phyloP scores from a whole-genome alignment of 805 yeast genomes.

The Pichia rugopelliculosa region DNA sequence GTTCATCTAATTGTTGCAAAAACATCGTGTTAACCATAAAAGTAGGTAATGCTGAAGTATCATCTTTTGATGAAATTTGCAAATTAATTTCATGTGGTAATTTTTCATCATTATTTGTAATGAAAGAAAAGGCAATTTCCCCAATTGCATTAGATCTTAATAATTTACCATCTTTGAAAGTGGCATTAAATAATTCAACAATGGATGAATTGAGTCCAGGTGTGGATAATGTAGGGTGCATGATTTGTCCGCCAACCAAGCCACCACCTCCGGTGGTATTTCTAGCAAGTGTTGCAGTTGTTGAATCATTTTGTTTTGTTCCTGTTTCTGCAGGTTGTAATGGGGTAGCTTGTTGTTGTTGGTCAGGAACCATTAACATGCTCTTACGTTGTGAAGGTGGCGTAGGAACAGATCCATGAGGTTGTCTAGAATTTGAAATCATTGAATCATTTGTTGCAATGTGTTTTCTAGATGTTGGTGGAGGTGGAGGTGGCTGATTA shows the following conservation, averaged over 20 bases:
- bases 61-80: constrained; percentile 32
- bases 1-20: constrained; percentile 33
- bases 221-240: constrained; percentile 42
- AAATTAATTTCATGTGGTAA: constrained; percentile 38
- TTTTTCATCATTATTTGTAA: constrained; percentile 26
- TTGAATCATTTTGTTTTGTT: constrained; percentile 32
- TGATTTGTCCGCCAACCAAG: constrained; percentile 30
- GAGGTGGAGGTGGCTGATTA: constrained; percentile 28
- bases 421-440: constrained; percentile 12
- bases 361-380: constrained; percentile 9
- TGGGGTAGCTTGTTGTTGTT: constrained; percentile 4
- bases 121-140: constrained; percentile 77
- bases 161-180: constrained; percentile 59
- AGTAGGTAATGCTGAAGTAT: constrained; percentile 33
- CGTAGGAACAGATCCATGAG: constrained; percentile 26
- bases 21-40: constrained; percentile 47
- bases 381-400: constrained; percentile 30
- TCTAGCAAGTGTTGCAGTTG: constrained; percentile 34
- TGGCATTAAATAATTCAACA: constrained; percentile 79
- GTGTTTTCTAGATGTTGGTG: constrained; percentile 9
- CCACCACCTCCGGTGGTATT: constrained; percentile 29
- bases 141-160: constrained; percentile 63
- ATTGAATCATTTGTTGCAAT: not conserved
- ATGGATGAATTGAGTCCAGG: constrained; percentile 76
- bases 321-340: constrained; percentile 17